Base-by-base conservation (phyloP, 2,329 filamentous ascomycete species). In the Penicillium sp. region DNA sequence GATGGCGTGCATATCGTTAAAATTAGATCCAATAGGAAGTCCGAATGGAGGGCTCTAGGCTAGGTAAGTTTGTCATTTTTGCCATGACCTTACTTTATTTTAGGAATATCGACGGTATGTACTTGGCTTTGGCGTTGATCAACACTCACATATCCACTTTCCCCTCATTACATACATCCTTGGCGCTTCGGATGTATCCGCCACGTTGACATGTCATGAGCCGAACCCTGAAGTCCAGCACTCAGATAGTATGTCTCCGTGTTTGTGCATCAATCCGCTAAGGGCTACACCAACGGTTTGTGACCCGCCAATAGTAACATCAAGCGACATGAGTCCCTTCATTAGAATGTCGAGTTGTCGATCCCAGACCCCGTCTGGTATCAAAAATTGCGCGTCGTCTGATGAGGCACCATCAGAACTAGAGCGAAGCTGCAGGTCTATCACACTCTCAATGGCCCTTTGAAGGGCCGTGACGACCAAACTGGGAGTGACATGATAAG, bases 271-370 rank as follows among this genome's bases (percentile, higher is more conserved):
- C 23, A 67, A 33, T 3, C 13, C 42, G 37, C 43, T 41, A 12
- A 67, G 43, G 3, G 58, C 57, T 9, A 54, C n/a, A 2, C 41
- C 48, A 7, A 51, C 52, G 4, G 57, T 60, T 19, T 66, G 62
- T 15, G 64, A 66, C 31, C 67, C 66, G 13, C 66, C 65, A 33
- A 69, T 54, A 0, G 67, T 68, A 15, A 60, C 63, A 13, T 62
- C 58, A 13, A 69, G 59, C 3, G 66, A 65, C 9, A 62, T 27
- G n/a, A 67, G 61, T 6, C 57, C 66, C 41, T 69, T 68, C 57
- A 66, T 58, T 1, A 69, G 48, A 10, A 50, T 40, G n/a, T 63
- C 64, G 12, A 69, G 53, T 17, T 60, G 61, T 6, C 21, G 45
- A 17, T 60, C 31, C 57, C 61, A 62, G 19, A 31, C 35, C 2